Conservation (phyloP, 2,329 filamentous ascomycete genomes). For the Cladosporium halotolerans region DNA sequence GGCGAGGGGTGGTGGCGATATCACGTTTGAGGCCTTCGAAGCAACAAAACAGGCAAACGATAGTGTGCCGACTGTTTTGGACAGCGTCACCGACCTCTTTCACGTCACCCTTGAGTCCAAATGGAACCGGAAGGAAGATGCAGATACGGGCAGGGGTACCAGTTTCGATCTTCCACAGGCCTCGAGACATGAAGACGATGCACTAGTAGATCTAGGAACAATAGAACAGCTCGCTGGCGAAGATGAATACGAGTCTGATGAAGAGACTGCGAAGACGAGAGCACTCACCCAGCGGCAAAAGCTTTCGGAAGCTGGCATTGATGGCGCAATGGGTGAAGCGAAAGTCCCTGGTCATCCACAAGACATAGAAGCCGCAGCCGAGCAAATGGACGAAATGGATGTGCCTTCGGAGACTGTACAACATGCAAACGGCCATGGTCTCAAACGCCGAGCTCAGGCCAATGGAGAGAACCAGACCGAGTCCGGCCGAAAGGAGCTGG, state of each 20-base stretch:
- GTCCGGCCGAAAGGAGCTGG: not conserved
- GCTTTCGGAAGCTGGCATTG: conserved; percentile 17
- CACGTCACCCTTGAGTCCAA: conserved; percentile 39
- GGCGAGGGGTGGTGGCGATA: conserved; percentile 35
- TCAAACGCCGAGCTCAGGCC: not conserved
- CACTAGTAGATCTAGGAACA: conserved; percentile 60
- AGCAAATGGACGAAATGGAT: conserved; percentile 13
- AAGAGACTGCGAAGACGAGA: conserved; percentile 33
- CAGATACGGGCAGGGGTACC: conserved; percentile 11
- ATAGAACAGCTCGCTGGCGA: conserved; percentile 46
- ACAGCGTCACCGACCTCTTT: conserved; percentile 84
- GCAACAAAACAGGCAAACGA: conserved; percentile 44
- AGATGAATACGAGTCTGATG: conserved; percentile 37
- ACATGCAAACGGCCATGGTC: not conserved
- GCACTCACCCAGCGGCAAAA: conserved; percentile 27
- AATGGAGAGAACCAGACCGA: not conserved
- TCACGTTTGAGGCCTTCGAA: conserved; percentile 63
- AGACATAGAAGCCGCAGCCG: conserved; percentile 19
- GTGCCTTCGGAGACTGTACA: conserved; percentile 11
- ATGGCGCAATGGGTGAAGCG: conserved; percentile 17
- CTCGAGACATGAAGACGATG: conserved; percentile 21
- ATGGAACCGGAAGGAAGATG: not conserved
- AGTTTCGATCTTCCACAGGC: conserved; percentile 11
- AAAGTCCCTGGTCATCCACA: conserved; percentile 15
- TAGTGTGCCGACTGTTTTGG: conserved; percentile 65